Evolutionary conservation across 768 basidiomycete genomes (phyloP), one percentile per base, ranked within the genome.

Genomic region (Ephemerocybe angulata): DNA sequence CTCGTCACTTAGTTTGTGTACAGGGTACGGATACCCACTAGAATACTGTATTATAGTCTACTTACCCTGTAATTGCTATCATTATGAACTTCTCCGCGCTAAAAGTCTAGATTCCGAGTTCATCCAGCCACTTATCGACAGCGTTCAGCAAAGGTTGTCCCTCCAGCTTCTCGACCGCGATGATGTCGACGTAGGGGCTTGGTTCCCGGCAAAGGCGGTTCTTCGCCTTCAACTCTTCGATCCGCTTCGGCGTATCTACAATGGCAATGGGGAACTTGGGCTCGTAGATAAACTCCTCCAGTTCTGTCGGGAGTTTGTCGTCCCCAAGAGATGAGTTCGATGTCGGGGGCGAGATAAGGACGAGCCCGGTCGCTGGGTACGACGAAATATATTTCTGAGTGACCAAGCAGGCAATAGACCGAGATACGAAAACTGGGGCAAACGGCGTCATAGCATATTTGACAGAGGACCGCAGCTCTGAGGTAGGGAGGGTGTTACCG

Each of bases 301-400:
- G 61, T 19, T 66, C 64, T 0, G 70, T 72, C 0, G 75, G 72
- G 5, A 78, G 71, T 51, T 53, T n/a, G 49, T 47, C 61, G 50
- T 30, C 60, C 2, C 65, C 49, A 19, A 79, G 62, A 1, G 67
- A 64, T 7, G 64, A 60, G 52, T 81, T 77, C 38, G 75, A 72
- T 10, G 71, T 46, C 1, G 82, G 83, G 8, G 82, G 83, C 22
- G 80, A 78, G 29, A 86, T 76, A n/a, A 88, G 72, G 54, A 86
- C 74, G 47, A 89, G 71, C 0, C 78, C 87, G 4, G 76, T 72
- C 5, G 83, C 83, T 1, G 87, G 85, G 60, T 87, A 69, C 21
- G 84, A 86, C 1, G 83, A 86, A 57, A 89, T 79, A 65, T 86
- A 89, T 21, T 80, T 74, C 64, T 89, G 84, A 7, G 83, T 78